Percentiles rank a stretch among this genome's conserved stretches.
phyloP scores from a whole-genome alignment of 192 early-diverging fungal genomes.

The Coemansia sp. region DNA sequence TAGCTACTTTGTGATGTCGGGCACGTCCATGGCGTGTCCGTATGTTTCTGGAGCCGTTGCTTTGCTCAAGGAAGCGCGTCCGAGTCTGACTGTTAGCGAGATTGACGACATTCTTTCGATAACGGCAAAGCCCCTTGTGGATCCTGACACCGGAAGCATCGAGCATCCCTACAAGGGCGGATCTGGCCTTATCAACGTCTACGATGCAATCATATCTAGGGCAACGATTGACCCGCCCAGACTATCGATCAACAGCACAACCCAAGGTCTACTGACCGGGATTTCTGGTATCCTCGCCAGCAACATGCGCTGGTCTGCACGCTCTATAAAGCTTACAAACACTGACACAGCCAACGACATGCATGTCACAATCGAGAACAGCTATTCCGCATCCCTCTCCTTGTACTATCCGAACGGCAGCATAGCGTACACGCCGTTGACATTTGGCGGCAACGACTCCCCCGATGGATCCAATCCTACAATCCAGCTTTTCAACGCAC shows the following conservation, averaged over 20 bases:
- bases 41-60: conserved; percentile 70
- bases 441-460: background rate
- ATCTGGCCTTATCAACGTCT: conserved; percentile 73
- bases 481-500: background rate
- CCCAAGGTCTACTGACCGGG: background rate
- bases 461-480: background rate
- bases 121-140: conserved; percentile 9
- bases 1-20: conserved; percentile 55
- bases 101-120: conserved; percentile 11
- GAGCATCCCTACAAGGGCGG: conserved; percentile 56
- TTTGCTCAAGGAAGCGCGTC: conserved; percentile 59
- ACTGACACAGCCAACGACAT: conserved; percentile 23
- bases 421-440: background rate
- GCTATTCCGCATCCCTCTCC: conserved; percentile 39
- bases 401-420: conserved; percentile 27
- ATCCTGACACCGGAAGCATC: conserved; percentile 25
- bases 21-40: conserved; percentile 83
- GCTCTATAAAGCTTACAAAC: conserved; percentile 30
- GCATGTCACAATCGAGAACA: conserved; percentile 9
- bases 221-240: conserved; percentile 57
- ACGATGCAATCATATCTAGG: conserved; percentile 58
- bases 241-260: conserved; percentile 56
- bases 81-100: conserved; percentile 13
- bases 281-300: background rate
- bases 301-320: conserved; percentile 14